A percentile compares a stretch with the other conserved stretches of the same genome.
These are phyloP conservation scores for Fusarium sp. DNA, from an alignment of 2,329 filamentous ascomycete species.

Conservation along the genomic window DNA sequence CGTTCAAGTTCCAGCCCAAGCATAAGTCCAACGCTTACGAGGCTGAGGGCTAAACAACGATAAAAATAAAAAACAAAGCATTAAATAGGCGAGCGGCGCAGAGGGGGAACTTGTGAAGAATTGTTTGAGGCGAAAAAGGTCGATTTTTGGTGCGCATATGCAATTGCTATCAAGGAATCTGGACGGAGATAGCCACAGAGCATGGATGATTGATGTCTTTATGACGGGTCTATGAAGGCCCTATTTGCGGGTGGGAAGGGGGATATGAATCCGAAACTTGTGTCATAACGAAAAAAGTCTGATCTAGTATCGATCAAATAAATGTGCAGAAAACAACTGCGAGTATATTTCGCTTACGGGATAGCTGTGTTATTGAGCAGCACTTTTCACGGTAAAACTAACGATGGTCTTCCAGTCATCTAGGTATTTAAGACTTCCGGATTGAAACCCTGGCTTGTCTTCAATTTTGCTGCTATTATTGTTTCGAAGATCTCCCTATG, in stretches of 20 bases:
- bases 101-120: not conserved
- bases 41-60: slow-evolving; percentile 68
- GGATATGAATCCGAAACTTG: not conserved
- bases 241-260: not conserved
- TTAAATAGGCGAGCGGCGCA: not conserved
- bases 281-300: not conserved
- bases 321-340: not conserved
- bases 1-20: slow-evolving; percentile 96
- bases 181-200: not conserved
- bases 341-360: not conserved
- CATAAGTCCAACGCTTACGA: slow-evolving; percentile 96
- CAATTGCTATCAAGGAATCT: not conserved
- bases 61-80: slow-evolving; percentile 43
- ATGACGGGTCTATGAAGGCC: no score
- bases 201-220: not conserved
- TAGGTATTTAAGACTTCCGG: not conserved
- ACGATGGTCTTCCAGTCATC: not conserved
- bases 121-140: not conserved
- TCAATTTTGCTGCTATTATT: not conserved
- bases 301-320: not conserved
- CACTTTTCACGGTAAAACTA: not conserved
- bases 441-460: not conserved
- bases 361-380: not conserved
- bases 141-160: slow-evolving; percentile 2
- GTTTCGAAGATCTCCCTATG: no score